Conservation (phyloP, 2,329 filamentous ascomycete species). For the Colletotrichum cereale region DNA sequence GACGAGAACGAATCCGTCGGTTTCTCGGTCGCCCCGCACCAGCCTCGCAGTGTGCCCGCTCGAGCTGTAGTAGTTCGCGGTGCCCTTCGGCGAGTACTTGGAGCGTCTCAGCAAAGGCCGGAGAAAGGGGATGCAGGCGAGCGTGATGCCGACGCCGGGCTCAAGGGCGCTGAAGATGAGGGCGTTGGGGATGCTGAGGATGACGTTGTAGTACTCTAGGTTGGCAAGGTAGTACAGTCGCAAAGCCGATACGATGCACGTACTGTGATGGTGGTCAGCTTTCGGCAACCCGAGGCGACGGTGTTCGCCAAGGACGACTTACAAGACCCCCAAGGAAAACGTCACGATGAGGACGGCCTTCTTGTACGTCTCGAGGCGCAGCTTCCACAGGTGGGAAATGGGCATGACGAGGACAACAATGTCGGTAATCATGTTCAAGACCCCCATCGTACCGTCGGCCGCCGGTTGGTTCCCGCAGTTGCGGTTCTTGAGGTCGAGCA, state of each 20-base stretch:
- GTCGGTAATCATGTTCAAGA: constrained; percentile 45
- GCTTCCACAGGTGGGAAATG: constrained; percentile 44
- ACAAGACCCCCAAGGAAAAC: constrained; percentile 52
- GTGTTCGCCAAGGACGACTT: constrained; percentile 34
- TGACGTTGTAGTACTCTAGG: constrained; percentile 50
- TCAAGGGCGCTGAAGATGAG: constrained; percentile 54
- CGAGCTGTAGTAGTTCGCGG: constrained; percentile 30
- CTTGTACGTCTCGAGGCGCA: constrained; percentile 46
- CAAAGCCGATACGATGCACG: constrained; percentile 51
- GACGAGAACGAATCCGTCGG: constrained; percentile 16
- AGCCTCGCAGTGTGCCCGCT: background rate
- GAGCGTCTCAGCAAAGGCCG: constrained; percentile 52
- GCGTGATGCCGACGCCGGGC: constrained; percentile 53
- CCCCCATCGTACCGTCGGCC: constrained; percentile 48
- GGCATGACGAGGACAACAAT: constrained; percentile 45
- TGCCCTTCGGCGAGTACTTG: constrained; percentile 33
- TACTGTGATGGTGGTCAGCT: constrained; percentile 42
- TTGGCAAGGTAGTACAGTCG: constrained; percentile 51
- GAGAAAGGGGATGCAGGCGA: constrained; percentile 56
- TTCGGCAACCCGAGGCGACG: no score
- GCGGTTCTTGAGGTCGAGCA: constrained; percentile 38
- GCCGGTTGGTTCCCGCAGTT: constrained; percentile 46
- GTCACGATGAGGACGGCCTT: constrained; percentile 48
- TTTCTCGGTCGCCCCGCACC: background rate
- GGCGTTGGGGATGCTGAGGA: constrained; percentile 50